phyloP scores from a whole-genome alignment of 75 land plant species.

The Chamaecyparis obtusa region DNA sequence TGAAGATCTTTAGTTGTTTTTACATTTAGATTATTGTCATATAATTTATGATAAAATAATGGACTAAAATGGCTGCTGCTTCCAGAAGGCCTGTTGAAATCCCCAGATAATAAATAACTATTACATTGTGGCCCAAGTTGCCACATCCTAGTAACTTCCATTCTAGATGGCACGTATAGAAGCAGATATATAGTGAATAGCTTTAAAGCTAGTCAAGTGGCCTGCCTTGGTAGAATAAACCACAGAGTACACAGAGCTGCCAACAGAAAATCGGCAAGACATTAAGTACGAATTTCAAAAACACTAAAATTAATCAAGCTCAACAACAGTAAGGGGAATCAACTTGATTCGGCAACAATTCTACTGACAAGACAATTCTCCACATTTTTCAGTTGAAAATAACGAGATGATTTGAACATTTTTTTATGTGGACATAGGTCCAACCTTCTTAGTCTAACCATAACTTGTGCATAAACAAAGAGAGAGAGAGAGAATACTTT shows the following conservation, averaged over 20 bases:
- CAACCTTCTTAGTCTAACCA: slow-evolving; percentile 3
- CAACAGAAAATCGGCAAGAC: slow-evolving; percentile 1
- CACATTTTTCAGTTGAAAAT: background rate
- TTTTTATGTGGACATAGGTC: background rate
- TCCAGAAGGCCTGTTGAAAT: background rate
- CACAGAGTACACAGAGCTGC: background rate
- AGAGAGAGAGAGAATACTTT: background rate
- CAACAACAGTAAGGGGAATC: background rate
- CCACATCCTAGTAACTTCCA: slow-evolving; percentile 1
- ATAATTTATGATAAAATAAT: background rate
- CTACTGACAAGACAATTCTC: background rate
- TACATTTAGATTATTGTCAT: background rate
- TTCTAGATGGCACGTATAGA: background rate
- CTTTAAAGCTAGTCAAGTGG: slow-evolving; percentile 3
- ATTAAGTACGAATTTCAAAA: background rate
- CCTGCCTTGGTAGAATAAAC: background rate
- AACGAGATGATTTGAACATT: background rate
- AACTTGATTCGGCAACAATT: background rate
- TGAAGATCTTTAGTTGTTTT: background rate
- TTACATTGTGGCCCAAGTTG: slow-evolving; percentile 5
- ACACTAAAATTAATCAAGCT: background rate
- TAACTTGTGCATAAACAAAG: background rate
- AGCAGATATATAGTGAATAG: background rate
- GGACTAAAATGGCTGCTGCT: slow-evolving; percentile 3
- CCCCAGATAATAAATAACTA: background rate